Percentiles rank a stretch among this genome's conserved stretches.
phyloP scores from a whole-genome alignment of 257 asterid species.

The Primulina eburnea region DNA sequence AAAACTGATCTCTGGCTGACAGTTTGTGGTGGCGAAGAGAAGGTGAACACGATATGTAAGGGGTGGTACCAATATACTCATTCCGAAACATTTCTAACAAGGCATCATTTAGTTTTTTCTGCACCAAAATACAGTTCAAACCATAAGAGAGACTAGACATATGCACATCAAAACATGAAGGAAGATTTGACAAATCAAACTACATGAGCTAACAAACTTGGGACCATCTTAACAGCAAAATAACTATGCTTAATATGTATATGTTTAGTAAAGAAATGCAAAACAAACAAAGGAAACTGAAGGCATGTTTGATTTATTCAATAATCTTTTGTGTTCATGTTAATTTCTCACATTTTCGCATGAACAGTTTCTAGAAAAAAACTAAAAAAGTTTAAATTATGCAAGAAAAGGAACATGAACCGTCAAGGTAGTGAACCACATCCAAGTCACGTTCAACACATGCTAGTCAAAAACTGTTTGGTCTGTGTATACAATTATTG shows the following conservation, averaged over 20 bases:
- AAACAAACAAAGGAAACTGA: constrained; percentile 6
- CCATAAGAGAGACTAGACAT: constrained; percentile 30
- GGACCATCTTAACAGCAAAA: neutral
- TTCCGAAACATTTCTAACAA: constrained; percentile 88
- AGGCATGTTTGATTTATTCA: neutral
- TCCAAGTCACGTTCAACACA: neutral
- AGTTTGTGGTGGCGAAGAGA: constrained; percentile 89
- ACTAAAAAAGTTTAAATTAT: too few relatives aligned
- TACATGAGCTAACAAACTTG: neutral
- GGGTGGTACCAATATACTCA: constrained; percentile 87
- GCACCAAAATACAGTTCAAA: constrained; percentile 44
- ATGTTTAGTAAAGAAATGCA: constrained; percentile 12
- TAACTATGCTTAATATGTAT: neutral
- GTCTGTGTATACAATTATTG: too few relatives aligned
- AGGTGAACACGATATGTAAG: constrained; percentile 84
- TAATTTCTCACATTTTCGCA: neutral
- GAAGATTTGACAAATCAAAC: neutral
- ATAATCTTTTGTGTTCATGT: neutral
- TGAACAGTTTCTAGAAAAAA: neutral
- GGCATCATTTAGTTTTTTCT: constrained; percentile 81
- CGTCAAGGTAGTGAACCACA: neutral
- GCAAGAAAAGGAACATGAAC: neutral
- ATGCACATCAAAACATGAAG: constrained; percentile 24
- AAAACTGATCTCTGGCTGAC: constrained; percentile 81
- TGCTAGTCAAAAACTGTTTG: neutral